Evolutionary conservation across 2,329 filamentous ascomycete genomes (phyloP).

Genomic region (Pseudogymnoascus pannorum): DNA sequence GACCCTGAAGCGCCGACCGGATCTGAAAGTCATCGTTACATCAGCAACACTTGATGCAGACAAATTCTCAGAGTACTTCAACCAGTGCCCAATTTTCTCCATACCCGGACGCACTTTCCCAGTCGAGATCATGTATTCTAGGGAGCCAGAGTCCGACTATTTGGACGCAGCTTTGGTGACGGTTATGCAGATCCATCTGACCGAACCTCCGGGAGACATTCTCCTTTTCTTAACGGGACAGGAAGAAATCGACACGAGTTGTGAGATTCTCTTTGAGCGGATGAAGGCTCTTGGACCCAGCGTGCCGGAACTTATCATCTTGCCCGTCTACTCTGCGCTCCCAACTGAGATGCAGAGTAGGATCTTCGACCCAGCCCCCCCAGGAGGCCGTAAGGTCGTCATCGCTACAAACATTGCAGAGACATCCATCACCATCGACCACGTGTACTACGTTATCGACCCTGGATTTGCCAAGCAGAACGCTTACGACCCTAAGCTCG

Average conservation of each 20-base stretch:
- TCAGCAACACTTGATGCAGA: slow-evolving; percentile 95
- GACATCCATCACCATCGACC: slow-evolving; percentile 95
- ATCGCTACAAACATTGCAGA: slow-evolving; percentile 98
- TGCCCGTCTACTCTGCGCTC: slow-evolving; percentile 93
- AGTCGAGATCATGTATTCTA: slow-evolving; percentile 90
- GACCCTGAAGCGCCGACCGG: slow-evolving; percentile 73
- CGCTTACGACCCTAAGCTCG: slow-evolving; percentile 91
- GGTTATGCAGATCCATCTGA: slow-evolving; percentile 96
- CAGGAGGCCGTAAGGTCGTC: slow-evolving; percentile 83
- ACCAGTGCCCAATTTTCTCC: slow-evolving; percentile 91
- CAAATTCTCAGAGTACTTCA: slow-evolving; percentile 95
- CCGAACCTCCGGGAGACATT: slow-evolving; percentile 87
- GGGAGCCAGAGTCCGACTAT: slow-evolving; percentile 93
- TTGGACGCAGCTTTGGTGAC: slow-evolving; percentile 89
- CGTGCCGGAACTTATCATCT: slow-evolving; percentile 84
- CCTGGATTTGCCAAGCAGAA: slow-evolving; percentile 98
- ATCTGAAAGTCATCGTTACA: slow-evolving; percentile 92
- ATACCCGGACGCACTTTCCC: slow-evolving; percentile 94
- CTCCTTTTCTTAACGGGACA: slow-evolving; percentile 95
- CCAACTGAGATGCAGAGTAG: slow-evolving; percentile 88
- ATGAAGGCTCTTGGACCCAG: slow-evolving; percentile 92
- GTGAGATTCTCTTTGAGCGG: slow-evolving; percentile 85
- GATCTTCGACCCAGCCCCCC: slow-evolving; percentile 89
- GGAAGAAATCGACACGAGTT: slow-evolving; percentile 94
- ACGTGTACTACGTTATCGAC: slow-evolving; percentile 95